Conservation (phyloP, 495 filamentous ascomycete species). For the Podospora pseudopauciseta region DNA sequence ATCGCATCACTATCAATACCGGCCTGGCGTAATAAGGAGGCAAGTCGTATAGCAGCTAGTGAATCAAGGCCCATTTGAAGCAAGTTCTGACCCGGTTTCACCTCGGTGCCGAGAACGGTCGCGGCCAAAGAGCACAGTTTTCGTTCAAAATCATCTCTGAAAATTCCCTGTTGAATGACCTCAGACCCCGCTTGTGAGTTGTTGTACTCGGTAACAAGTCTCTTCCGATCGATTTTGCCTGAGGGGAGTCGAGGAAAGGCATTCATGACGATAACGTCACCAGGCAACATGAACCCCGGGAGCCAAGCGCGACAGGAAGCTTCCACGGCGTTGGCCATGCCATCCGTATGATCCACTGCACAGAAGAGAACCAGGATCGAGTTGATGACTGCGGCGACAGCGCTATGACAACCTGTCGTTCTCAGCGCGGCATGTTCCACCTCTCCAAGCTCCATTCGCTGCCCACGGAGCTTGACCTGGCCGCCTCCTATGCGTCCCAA, state of each 20-base stretch:
- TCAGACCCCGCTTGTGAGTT: constrained; percentile 12
- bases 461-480: constrained; percentile 79
- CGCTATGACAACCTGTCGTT: constrained; percentile 49
- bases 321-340: constrained; percentile 40
- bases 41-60: constrained; percentile 62
- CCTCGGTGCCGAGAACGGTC: constrained; percentile 43
- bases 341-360: constrained; percentile 37
- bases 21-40: constrained; percentile 51
- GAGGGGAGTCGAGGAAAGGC: constrained; percentile 69
- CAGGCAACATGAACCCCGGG: constrained; percentile 73
- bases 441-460: constrained; percentile 79
- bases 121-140: constrained; percentile 47
- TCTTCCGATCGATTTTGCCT: constrained; percentile 70
- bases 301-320: constrained; percentile 65
- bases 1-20: constrained; percentile 52
- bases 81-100: constrained; percentile 44
- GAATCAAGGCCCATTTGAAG: constrained; percentile 65
- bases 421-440: constrained; percentile 66
- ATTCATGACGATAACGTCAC: constrained; percentile 57
- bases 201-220: constrained; percentile 56
- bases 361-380: constrained; percentile 67
- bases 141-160: constrained; percentile 40
- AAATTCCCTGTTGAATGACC: constrained; percentile 8
- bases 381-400: constrained; percentile 57
- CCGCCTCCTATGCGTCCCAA: constrained; percentile 73